A percentile compares a stretch with the other conserved stretches of the same genome.
phyloP scores from a whole-genome alignment of 208 protist species.

The Crithidia thermophila region DNA sequence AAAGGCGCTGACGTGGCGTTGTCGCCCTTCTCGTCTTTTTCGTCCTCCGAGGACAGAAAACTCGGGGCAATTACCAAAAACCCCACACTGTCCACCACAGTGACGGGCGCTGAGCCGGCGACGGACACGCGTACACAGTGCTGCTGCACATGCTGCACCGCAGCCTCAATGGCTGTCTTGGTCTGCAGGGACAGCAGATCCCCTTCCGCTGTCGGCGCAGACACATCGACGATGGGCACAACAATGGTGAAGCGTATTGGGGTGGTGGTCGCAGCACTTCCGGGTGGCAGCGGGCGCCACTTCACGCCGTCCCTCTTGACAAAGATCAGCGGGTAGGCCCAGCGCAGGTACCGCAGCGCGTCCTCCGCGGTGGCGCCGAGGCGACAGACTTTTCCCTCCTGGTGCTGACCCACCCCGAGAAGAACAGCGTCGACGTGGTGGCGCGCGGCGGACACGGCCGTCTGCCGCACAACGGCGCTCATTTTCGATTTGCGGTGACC shows the following conservation, averaged over 20 bases:
- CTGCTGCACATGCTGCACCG: slow-evolving; percentile 16
- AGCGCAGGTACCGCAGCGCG: slow-evolving; percentile 33
- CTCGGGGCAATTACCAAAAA: slow-evolving; percentile 12
- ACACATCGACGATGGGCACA: slow-evolving; percentile 1
- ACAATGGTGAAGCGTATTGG: slow-evolving; percentile 27
- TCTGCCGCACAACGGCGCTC: slow-evolving; percentile 43
- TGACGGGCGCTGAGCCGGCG: background rate
- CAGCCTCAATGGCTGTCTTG: slow-evolving; percentile 8
- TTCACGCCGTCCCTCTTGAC: slow-evolving; percentile 70
- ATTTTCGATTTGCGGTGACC: no score
- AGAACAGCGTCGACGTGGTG: slow-evolving; percentile 49
- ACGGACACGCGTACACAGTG: slow-evolving; percentile 10
- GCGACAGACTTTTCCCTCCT: slow-evolving; percentile 52
- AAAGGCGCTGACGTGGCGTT: background rate
- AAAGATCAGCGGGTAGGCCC: slow-evolving; percentile 46
- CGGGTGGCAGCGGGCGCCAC: slow-evolving; percentile 21
- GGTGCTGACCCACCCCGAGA: slow-evolving; percentile 58
- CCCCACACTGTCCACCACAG: slow-evolving; percentile 2
- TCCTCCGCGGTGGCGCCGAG: slow-evolving; percentile 43
- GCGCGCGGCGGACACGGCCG: slow-evolving; percentile 29
- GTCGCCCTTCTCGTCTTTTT: background rate
- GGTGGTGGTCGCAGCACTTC: background rate
- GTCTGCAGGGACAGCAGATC: background rate
- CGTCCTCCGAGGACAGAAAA: background rate
- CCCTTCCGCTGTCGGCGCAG: background rate